A percentile compares a stretch with the other conserved stretches of the same genome.
Conservation (phyloP, 129 eudicot species). For the Lonicera japonica region DNA sequence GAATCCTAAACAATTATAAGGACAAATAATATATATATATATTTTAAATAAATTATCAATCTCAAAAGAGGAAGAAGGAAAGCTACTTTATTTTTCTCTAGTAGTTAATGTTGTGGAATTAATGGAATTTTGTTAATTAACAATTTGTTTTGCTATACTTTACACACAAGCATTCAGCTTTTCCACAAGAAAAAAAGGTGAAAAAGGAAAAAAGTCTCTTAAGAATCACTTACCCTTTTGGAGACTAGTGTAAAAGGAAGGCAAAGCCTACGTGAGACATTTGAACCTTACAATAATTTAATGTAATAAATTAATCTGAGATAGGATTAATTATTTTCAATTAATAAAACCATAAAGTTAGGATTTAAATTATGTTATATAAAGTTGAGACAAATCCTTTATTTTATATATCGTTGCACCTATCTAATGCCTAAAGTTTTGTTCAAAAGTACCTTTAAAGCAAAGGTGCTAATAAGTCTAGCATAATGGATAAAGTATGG, state of each 20-base stretch:
- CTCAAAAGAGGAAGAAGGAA: neutral
- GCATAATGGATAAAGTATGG: too few relatives aligned
- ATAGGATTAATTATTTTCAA: too few relatives aligned
- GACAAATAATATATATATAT: neutral
- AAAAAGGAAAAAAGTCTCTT: neutral
- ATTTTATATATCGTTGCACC: too few relatives aligned
- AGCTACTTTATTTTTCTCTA: neutral
- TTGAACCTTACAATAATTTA: too few relatives aligned
- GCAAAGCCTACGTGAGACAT: neutral
- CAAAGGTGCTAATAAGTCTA: too few relatives aligned
- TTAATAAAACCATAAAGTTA: too few relatives aligned
- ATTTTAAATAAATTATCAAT: neutral
- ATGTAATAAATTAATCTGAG: too few relatives aligned
- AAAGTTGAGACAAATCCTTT: too few relatives aligned
- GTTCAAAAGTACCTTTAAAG: too few relatives aligned
- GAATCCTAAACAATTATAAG: too few relatives aligned
- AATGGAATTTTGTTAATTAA: slow-evolving; percentile 6
- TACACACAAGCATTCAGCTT: slow-evolving; percentile 23
- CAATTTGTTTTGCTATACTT: slow-evolving; percentile 6
- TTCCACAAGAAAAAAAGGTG: neutral
- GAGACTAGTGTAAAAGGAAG: slow-evolving; percentile 16
- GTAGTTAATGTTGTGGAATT: slow-evolving; percentile 2
- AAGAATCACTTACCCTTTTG: slow-evolving; percentile 10
- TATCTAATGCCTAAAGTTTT: too few relatives aligned
- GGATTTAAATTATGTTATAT: too few relatives aligned